A percentile compares a stretch with the other conserved stretches of the same genome.
Conservation (phyloP, 345 rosid species). For the Cardamine occulta region DNA sequence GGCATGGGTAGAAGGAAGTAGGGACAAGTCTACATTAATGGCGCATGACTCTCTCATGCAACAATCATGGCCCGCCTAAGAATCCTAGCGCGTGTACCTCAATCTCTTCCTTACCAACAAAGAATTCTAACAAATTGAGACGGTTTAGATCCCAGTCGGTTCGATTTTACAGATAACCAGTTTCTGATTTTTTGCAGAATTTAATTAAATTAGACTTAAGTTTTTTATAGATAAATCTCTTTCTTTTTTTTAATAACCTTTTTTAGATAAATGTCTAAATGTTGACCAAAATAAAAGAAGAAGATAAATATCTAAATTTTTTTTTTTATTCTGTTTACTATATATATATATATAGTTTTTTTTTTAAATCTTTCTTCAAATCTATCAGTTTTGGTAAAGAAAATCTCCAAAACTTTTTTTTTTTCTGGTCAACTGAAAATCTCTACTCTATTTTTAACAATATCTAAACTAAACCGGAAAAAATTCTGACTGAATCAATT, state of each 20-base stretch:
- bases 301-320: too few relatives aligned
- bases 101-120: background rate
- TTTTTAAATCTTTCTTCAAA: background rate
- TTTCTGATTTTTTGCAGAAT: background rate
- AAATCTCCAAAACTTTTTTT: background rate
- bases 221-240: background rate
- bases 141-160: background rate
- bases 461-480: background rate
- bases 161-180: background rate
- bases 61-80: constrained; percentile 45
- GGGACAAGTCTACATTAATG: constrained; percentile 43
- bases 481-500: background rate
- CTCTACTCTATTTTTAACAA: background rate
- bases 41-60: constrained; percentile 53
- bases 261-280: background rate
- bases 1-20: constrained; percentile 36
- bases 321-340: background rate
- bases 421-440: background rate
- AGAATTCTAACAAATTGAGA: background rate
- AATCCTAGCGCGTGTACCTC: constrained; percentile 30
- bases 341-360: background rate
- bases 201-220: too few relatives aligned
- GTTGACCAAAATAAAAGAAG: too few relatives aligned
- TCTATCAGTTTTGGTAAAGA: background rate
- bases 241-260: background rate